These are phyloP conservation scores for Claviceps pazoutovae DNA, from an alignment of 2,329 filamentous ascomycete genomes.

Conservation along the genomic window DNA sequence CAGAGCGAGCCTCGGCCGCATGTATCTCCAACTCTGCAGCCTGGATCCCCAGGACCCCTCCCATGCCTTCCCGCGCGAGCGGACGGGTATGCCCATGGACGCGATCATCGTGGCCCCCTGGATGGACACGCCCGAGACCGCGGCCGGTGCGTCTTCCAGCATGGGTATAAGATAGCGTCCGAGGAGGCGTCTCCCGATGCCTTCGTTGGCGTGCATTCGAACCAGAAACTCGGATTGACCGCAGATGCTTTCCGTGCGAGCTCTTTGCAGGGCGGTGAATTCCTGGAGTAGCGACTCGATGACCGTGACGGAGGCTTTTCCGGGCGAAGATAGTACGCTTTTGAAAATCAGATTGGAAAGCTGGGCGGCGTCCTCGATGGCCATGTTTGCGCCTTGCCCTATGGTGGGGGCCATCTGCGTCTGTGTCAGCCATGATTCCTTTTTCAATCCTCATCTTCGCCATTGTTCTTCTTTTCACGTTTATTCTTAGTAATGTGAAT, in stretches of 20 bases:
- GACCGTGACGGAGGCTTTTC: background rate
- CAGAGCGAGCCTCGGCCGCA: background rate
- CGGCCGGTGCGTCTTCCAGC: slow-evolving; percentile 7
- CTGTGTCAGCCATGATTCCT: no score
- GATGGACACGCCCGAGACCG: slow-evolving; percentile 3
- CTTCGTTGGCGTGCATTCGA: slow-evolving; percentile 8
- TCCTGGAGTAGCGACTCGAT: background rate
- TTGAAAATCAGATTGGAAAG: slow-evolving; percentile 6
- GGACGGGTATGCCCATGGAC: background rate
- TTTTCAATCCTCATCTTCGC: no score
- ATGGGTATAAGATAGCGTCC: slow-evolving; percentile 6
- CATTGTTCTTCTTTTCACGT: background rate
- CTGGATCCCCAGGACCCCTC: background rate
- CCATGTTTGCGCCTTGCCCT: slow-evolving; percentile 11
- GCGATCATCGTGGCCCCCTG: background rate
- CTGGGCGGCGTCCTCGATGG: slow-evolving; percentile 9
- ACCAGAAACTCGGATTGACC: slow-evolving; percentile 7
- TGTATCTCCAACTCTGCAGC: background rate
- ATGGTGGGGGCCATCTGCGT: slow-evolving; percentile 9
- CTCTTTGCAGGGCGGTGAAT: background rate
- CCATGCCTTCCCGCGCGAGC: slow-evolving; percentile 2
- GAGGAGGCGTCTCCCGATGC: slow-evolving; percentile 2
- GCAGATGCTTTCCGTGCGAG: slow-evolving; percentile 4
- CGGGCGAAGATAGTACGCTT: background rate
- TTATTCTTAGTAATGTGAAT: background rate